Base-by-base conservation (phyloP, 2,329 filamentous ascomycete genomes). In the Rasamsonia emersonii region DNA sequence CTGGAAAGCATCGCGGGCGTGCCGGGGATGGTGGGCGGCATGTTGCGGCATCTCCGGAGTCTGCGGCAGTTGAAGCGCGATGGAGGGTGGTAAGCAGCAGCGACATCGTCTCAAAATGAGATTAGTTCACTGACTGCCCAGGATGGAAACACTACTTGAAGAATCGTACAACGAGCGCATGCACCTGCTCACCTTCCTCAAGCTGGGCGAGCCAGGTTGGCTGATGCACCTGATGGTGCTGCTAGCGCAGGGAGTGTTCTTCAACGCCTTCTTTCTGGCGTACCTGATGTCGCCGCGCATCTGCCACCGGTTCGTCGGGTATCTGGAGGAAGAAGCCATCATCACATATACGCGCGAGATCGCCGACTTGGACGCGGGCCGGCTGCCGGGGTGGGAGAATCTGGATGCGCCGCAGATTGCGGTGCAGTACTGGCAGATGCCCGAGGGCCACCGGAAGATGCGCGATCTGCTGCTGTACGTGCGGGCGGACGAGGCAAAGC, bases 311-410 rank as follows among this genome's bases (percentile, higher is more conserved):
- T 96, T 98, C 58, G 88, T 96, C 32, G 91, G 88, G 2, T 96
- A 96, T 49, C 76, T 98, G 9, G 91, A 98, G 60, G 91, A 98
- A 58, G 91, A 98, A 60, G 91, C 91, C 6, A 89, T 96, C 2
- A 74, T 93, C 52, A 98, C 91, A 0, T 98, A 98, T 65, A 91
- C 86, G 1, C 78, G 86, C 30, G 84, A 85, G 39, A 82, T 96
- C 47, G 69, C 77, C 44, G 91, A 96, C 51, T 73, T 98, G 15
- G 88, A 96, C 37, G 70, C 73, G 2, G 89, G 89, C n/a, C 73
- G 76, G 37, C 65, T 95, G 9, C 86, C 88, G 1, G 76, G 77
- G 46, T 98, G 91, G 88, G 68, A 75, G 16, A 72, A 77, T 5
- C 79, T 93, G 50, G 48, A 71, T 32, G 85, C 91, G 3, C 91